These are phyloP conservation scores for Starmerella vaccinii DNA, from an alignment of 805 yeast genomes.

Conservation along the genomic window DNA sequence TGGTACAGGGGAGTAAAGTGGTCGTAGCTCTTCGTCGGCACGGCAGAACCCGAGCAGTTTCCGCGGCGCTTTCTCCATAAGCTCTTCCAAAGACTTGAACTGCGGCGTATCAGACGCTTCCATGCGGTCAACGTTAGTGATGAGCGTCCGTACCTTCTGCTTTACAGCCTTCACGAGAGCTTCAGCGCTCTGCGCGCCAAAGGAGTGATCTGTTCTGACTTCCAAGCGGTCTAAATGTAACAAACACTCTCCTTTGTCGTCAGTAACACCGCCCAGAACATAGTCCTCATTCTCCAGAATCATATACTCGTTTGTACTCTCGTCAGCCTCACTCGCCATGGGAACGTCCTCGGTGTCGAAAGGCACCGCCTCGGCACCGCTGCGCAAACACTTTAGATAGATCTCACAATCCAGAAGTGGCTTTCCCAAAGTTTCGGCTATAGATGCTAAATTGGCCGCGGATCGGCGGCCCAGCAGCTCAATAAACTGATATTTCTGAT, in stretches of 20 bases:
- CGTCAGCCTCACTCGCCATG: conserved; percentile 19
- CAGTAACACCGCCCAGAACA: not conserved
- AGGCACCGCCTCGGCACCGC: not conserved
- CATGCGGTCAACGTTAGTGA: not conserved
- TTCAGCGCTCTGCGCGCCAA: not conserved
- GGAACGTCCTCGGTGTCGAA: conserved; percentile 16
- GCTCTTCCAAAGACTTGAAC: not conserved
- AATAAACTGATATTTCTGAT: conserved; percentile 17
- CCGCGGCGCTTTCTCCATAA: not conserved
- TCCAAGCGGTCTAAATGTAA: not conserved
- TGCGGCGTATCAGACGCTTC: not conserved
- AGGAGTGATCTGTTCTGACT: not conserved
- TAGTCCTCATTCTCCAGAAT: not conserved
- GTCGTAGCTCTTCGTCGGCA: not conserved
- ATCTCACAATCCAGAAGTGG: conserved; percentile 17
- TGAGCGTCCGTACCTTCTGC: not conserved
- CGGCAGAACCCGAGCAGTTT: not conserved
- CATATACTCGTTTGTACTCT: not conserved
- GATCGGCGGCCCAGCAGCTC: conserved; percentile 21
- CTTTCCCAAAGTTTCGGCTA: conserved; percentile 17
- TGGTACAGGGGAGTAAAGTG: not conserved
- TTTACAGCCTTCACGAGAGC: not conserved
- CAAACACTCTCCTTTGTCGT: not conserved
- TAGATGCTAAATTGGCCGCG: conserved; percentile 7
- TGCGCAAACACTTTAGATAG: conserved; percentile 8